Evolutionary conservation across 805 yeast species (phyloP), one percentile per base, ranked within the genome.

Genomic region (Torulaspora franciscae): DNA sequence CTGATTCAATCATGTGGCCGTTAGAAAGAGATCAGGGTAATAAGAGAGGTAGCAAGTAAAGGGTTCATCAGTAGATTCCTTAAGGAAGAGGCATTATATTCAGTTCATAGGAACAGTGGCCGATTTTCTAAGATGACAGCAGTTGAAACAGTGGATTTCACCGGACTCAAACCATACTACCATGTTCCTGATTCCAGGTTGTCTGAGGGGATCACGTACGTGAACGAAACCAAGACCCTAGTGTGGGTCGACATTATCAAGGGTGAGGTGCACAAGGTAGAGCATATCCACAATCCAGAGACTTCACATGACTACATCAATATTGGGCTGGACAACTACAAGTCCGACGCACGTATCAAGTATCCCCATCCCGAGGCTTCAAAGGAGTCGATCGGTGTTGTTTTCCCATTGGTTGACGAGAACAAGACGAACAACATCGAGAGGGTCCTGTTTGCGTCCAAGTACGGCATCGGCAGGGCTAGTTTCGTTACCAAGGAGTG

Each of bases 161-260:
- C 38, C 1, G 32, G 36, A 8, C 7, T 47, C 1, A 45, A 49
- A 36, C 59, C 64, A 6, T 59, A 52, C 33, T 54, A 45, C 27
- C 56, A 52, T 30, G 50, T 48, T 19, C 50, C 50, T 2, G 56
- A 47, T 39, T 55, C 63, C 7, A 51, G 83, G 43, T 67, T 84
- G 4, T 68, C 80, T 7, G 93, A 84, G 59, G 90, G 90, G 13
- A 67, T 82, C 52, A 75, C 85, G 2, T 83, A 80, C 59, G 78
- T 81, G 49, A 70, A 71, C 3, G 68, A 74, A 33, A 79, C 79
- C 56, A 69, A 77, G 55, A 67, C 83, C 0, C 51, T 70, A 15
- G 51, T 65, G 19, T 71, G 75, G 75, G 69, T 70, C 6, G 75
- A 71, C 52, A 70, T 71, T 40, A 66, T 61, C 40, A 59, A 55